Conservation (phyloP, 352 stramenopile genomes). For the Pythium pyrilobum region DNA sequence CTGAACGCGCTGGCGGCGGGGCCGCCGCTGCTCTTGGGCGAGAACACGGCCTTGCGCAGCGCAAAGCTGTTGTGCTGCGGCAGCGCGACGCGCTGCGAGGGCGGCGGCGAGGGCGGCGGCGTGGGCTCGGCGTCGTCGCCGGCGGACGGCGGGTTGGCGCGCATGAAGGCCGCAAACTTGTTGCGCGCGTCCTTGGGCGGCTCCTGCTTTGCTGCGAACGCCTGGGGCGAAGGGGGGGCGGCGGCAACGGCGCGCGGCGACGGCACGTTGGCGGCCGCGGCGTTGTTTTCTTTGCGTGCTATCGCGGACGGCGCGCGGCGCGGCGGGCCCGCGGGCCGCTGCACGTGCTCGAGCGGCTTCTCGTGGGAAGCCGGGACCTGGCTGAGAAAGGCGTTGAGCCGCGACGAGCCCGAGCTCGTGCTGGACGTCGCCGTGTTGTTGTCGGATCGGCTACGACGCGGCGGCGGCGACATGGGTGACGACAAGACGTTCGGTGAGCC, state of each 20-base stretch:
- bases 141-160: conserved; percentile 47
- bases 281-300: conserved; percentile 32
- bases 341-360: conserved; percentile 51
- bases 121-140: conserved; percentile 9
- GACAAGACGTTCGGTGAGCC: conserved; percentile 27
- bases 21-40: conserved; percentile 22
- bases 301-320: conserved; percentile 34
- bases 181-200: conserved; percentile 41
- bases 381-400: conserved; percentile 71
- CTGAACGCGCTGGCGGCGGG: neutral
- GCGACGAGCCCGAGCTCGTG: conserved; percentile 42
- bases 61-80: conserved; percentile 40
- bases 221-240: too few species aligned
- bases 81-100: conserved; percentile 7
- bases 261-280: conserved; percentile 7
- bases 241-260: neutral
- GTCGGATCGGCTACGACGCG: conserved; percentile 17
- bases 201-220: neutral
- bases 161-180: conserved; percentile 82
- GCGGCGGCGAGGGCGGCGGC: conserved; percentile 8
- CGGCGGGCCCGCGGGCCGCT: conserved; percentile 47
- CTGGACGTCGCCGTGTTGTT: conserved; percentile 28
- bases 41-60: conserved; percentile 57
- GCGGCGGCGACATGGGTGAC: conserved; percentile 16
- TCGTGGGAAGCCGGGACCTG: conserved; percentile 59